Conservation (phyloP, 2,329 filamentous ascomycete genomes). For the Fusarium pininemorale region DNA sequence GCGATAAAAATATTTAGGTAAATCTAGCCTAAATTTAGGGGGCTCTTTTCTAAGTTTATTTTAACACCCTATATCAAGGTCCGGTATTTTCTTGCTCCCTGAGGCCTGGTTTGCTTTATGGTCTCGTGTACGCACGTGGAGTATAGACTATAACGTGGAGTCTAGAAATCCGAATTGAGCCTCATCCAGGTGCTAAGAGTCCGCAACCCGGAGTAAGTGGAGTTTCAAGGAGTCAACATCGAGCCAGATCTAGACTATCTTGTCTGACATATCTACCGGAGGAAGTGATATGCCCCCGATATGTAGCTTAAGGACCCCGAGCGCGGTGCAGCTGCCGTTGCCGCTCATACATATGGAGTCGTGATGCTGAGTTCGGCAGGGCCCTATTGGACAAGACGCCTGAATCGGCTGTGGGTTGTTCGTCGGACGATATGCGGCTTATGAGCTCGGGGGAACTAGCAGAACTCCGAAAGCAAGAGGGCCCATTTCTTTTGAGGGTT, state of each 20-base stretch:
- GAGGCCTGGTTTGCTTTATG: background rate
- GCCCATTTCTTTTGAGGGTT: slow-evolving; percentile 10
- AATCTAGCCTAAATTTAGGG: too few species aligned
- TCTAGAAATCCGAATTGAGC: slow-evolving; percentile 9
- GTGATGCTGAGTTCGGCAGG: slow-evolving; percentile 4
- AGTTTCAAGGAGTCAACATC: slow-evolving; percentile 5
- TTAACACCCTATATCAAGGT: too few species aligned
- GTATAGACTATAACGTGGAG: slow-evolving; percentile 1
- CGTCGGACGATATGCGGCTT: slow-evolving; percentile 25
- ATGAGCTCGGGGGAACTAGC: slow-evolving; percentile 20
- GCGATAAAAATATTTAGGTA: too few species aligned
- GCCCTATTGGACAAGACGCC: slow-evolving; percentile 21
- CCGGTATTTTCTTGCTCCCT: too few species aligned
- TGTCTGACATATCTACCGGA: slow-evolving; percentile 15
- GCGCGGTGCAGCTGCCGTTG: slow-evolving; percentile 11
- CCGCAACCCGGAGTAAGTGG: slow-evolving; percentile 27
- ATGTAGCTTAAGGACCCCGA: slow-evolving; percentile 9
- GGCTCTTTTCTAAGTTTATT: too few species aligned
- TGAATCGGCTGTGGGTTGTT: slow-evolving; percentile 6
- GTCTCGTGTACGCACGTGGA: slow-evolving; percentile 2
- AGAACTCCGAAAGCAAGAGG: slow-evolving; percentile 14
- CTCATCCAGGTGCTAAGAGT: slow-evolving; percentile 12
- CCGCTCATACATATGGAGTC: background rate
- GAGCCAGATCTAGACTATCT: slow-evolving; percentile 7
- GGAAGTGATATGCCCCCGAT: slow-evolving; percentile 14